Percentiles rank a stretch among this genome's conserved stretches.
phyloP scores from a whole-genome alignment of 495 filamentous ascomycete species.

The Podospora comata region DNA sequence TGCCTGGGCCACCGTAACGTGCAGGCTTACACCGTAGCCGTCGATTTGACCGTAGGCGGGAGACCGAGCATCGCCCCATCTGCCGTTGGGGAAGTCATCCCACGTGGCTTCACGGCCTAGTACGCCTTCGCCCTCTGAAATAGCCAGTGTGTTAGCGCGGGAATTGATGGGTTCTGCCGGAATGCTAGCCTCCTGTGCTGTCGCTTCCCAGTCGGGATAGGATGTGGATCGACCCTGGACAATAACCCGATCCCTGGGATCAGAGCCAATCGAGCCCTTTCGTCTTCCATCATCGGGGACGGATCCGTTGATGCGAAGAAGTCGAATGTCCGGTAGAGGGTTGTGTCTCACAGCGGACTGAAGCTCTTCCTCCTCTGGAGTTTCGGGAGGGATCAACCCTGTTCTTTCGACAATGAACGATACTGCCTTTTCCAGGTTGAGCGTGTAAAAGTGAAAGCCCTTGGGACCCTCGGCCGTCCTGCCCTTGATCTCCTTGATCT shows the following conservation, averaged over 20 bases:
- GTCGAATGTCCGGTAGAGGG: constrained; percentile 39
- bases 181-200: constrained; percentile 60
- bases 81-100: constrained; percentile 98
- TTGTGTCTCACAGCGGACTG: constrained; percentile 48
- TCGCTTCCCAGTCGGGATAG: constrained; percentile 62
- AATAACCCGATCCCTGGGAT: constrained; percentile 81
- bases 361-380: constrained; percentile 38
- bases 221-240: constrained; percentile 56
- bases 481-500: constrained; percentile 60
- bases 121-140: constrained; percentile 87
- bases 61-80: constrained; percentile 89
- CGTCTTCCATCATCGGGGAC: constrained; percentile 31
- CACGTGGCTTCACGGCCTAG: constrained; percentile 94
- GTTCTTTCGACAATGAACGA: constrained; percentile 86
- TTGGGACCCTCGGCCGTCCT: constrained; percentile 49
- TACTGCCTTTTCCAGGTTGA: constrained; percentile 95
- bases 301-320: constrained; percentile 35
- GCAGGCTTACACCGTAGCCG: constrained; percentile 87
- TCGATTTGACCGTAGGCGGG: constrained; percentile 94
- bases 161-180: constrained; percentile 58
- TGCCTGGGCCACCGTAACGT: constrained; percentile 74
- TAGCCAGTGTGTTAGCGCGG: constrained; percentile 78
- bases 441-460: constrained; percentile 96
- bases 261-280: constrained; percentile 53
- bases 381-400: constrained; percentile 67